These are phyloP conservation scores for Craspedostauros australis DNA, from an alignment of 108 stramenopile genomes.

Conservation along the genomic window DNA sequence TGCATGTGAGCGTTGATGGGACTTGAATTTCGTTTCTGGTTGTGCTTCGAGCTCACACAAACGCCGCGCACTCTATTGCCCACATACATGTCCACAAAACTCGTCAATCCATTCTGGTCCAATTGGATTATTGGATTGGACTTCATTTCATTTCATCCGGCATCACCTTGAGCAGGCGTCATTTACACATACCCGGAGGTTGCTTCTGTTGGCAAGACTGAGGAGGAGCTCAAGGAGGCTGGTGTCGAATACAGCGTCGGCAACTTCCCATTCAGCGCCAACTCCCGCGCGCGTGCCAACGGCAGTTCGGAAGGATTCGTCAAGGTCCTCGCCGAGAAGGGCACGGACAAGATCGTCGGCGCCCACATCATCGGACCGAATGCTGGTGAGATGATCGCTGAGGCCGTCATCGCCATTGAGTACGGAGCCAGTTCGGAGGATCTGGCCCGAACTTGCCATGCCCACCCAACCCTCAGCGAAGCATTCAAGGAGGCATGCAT, in stretches of 20 bases:
- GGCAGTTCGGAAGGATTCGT: constrained; percentile 95
- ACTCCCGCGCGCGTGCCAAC: constrained; percentile 93
- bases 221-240: constrained; percentile 97
- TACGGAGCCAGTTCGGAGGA: constrained; percentile 99
- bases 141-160: neutral
- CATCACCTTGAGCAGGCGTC: constrained; percentile 45
- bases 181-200: constrained; percentile 99
- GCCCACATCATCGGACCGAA: constrained; percentile 99
- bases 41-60: too few relatives aligned
- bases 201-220: constrained; percentile 97
- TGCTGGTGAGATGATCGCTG: constrained; percentile 99
- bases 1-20: too few relatives aligned
- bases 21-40: too few relatives aligned
- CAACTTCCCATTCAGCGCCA: constrained; percentile 94
- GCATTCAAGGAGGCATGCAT: constrained; percentile 99
- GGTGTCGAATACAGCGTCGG: constrained; percentile 93
- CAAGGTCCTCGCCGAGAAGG: constrained; percentile 95
- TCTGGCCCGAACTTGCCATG: constrained; percentile 99
- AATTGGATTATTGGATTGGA: neutral
- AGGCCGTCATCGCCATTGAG: constrained; percentile 98
- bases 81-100: too few relatives aligned
- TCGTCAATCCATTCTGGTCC: too few relatives aligned
- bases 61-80: too few relatives aligned
- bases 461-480: constrained; percentile 98
- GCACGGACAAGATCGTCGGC: constrained; percentile 95